Base-by-base conservation (phyloP, 2,329 filamentous ascomycete species). In the Xylaria sp. region DNA sequence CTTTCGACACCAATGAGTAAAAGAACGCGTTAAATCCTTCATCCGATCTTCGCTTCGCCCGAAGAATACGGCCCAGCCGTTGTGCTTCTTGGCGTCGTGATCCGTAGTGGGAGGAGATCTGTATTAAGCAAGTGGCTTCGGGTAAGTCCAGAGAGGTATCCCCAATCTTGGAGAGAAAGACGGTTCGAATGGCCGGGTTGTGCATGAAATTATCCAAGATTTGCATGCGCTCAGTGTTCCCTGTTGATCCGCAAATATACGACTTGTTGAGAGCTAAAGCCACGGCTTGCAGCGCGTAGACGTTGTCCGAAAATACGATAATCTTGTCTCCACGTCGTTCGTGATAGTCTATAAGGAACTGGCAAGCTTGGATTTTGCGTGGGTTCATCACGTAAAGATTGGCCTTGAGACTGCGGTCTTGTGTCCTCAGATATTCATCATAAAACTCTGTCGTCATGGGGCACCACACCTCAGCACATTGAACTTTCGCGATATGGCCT, bases 11-110 rank as follows among this genome's bases (percentile, higher is more conserved):
- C 0, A 99, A 86, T 0, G 93, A 97, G 81, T 99, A 99, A 83
- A 99, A 99, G 80, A 98, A 99, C 0, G 96, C 96, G 77, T 99
- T 99, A 80, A 99, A 99, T 7, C 96, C 96, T 78, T 98, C 96
- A 73, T 99, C 96, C 74, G 97, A 98, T 77, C 96, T 88, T 20
- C 96, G 89, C 81, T 99, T 99, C 15, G 96, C 96, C 80, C 96
- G 88, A 2, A 99, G 87, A 73, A 99, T 98, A 58, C 96, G 91
- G 3, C 96, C 96, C 0, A 98, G 85, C 2, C 96, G 89, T 78
- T 98, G 96, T 0, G 96, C 96, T 81, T 99, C 96, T 79, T 98
- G 96, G 81, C 96, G 91, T 73, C 96, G 93, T 10, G 95, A 98
- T 69, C 96, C 96, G 75, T 97, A 99, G 77, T 99, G 96, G 0